These are phyloP conservation scores for Cruciata laevipes DNA, from an alignment of 257 asterid genomes.

Conservation along the genomic window DNA sequence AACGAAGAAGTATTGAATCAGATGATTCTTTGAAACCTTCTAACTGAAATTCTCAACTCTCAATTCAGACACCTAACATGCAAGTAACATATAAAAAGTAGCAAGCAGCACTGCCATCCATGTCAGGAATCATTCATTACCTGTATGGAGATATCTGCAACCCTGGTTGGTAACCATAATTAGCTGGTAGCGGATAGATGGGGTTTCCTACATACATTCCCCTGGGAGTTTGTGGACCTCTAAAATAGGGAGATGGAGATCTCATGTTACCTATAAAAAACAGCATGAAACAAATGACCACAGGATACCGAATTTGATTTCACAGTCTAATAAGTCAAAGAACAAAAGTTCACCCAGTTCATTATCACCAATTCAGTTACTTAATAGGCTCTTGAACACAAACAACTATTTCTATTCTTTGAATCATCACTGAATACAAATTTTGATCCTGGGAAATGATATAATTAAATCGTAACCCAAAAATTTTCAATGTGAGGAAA, in stretches of 20 bases:
- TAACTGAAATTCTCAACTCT: slow-evolving; percentile 14
- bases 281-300: not conserved
- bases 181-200: slow-evolving; percentile 14
- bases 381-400: not conserved
- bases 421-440: not conserved
- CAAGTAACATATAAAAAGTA: slow-evolving; percentile 1
- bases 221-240: slow-evolving; percentile 16
- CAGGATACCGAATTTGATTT: not conserved
- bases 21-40: slow-evolving; percentile 20
- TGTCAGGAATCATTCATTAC: slow-evolving; percentile 9
- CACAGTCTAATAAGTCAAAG: not conserved
- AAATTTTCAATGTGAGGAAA: too few species aligned
- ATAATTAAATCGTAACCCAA: not conserved
- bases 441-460: not conserved
- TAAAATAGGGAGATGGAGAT: slow-evolving; percentile 11
- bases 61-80: slow-evolving; percentile 6
- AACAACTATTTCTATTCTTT: not conserved
- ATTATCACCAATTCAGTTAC: not conserved
- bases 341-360: not conserved
- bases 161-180: slow-evolving; percentile 25
- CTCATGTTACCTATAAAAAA: slow-evolving; percentile 13
- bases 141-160: slow-evolving; percentile 19
- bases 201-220: slow-evolving; percentile 19
- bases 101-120: not conserved
- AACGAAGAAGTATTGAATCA: slow-evolving; percentile 29